Evolutionary conservation across 495 filamentous ascomycete genomes (phyloP).

Genomic region (Talaromyces thailandensis): DNA sequence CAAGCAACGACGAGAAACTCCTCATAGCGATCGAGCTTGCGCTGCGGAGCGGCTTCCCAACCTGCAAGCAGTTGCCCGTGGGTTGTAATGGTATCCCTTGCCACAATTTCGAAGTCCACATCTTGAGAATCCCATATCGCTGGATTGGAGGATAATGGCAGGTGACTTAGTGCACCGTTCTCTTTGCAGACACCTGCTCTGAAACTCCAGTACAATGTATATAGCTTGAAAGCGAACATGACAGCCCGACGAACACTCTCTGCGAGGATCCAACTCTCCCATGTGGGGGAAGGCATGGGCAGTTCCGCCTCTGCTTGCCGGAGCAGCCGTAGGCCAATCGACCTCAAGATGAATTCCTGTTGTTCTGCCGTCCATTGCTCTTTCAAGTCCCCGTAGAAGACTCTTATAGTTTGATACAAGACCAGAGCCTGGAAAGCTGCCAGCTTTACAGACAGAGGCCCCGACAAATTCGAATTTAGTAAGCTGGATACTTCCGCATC

Average conservation of each 20-base stretch:
- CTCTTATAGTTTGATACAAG: not conserved
- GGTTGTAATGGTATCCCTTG: not conserved
- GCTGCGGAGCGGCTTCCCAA: not conserved
- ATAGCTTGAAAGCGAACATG: slow-evolving; percentile 26
- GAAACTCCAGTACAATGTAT: slow-evolving; percentile 23
- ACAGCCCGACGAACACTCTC: slow-evolving; percentile 37
- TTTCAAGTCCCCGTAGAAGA: not conserved
- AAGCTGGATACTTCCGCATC: not conserved
- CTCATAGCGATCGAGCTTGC: not conserved
- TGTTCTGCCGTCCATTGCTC: not conserved
- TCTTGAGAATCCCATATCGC: not conserved
- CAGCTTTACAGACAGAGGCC: not conserved
- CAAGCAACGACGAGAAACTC: not conserved
- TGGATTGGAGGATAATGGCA: not conserved
- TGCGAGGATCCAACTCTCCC: slow-evolving; percentile 29
- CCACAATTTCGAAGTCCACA: not conserved
- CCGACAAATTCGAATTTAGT: not conserved
- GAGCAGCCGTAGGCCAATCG: not conserved
- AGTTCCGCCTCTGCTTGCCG: not conserved
- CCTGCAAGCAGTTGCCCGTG: not conserved
- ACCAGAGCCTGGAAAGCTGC: not conserved
- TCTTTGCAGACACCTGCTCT: slow-evolving; percentile 1
- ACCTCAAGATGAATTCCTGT: not conserved
- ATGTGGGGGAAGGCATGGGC: not conserved
- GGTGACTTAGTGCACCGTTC: not conserved